These are phyloP conservation scores for Lycium barbarum DNA, from an alignment of 257 asterid species.

Conservation along the genomic window DNA sequence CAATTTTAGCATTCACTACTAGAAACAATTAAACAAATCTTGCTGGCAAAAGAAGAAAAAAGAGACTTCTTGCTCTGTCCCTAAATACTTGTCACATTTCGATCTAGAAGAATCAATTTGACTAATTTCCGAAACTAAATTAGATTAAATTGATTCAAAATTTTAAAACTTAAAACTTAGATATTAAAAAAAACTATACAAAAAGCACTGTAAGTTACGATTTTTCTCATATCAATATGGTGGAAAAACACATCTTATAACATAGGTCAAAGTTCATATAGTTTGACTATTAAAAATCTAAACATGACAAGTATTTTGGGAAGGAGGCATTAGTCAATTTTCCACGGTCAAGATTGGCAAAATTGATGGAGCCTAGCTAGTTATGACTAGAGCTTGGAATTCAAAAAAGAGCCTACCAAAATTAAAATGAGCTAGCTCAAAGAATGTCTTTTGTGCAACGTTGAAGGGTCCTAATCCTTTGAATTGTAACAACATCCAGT, in stretches of 20 bases:
- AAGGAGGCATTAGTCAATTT: background rate
- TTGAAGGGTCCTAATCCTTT: conserved; percentile 1
- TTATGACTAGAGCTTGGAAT: conserved; percentile 20
- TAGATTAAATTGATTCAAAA: no score
- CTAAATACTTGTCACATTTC: no score
- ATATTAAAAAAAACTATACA: no score
- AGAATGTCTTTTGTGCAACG: background rate
- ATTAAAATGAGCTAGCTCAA: background rate
- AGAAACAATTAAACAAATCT: background rate
- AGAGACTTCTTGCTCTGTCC: background rate
- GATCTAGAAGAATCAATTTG: no score
- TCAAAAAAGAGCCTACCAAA: background rate
- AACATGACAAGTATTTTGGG: no score
- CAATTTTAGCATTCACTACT: background rate
- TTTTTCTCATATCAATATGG: no score
- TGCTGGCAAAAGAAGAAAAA: background rate
- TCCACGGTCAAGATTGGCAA: background rate
- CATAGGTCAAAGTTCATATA: no score
- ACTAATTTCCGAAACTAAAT: no score
- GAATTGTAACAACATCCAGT: background rate
- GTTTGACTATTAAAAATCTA: no score
- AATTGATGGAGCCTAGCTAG: background rate
- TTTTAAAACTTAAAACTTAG: no score
- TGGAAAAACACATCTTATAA: no score
- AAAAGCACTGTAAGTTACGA: no score